Conservation (phyloP, 1,284 basidiomycete genomes). For the Sanghuangporus sanghuang region DNA sequence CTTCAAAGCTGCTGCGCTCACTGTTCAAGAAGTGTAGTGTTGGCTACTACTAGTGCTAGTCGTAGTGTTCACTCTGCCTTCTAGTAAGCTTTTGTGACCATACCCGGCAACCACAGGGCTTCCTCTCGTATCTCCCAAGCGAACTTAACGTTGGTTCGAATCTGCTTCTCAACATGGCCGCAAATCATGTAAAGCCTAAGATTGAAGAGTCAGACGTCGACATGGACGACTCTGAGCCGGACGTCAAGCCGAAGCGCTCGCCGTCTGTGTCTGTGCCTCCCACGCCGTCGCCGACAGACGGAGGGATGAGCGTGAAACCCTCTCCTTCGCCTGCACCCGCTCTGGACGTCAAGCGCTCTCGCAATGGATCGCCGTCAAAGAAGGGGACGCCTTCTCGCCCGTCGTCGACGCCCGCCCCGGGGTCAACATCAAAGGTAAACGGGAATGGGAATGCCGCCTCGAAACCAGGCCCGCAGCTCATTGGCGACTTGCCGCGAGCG, state of each 20-base stretch:
- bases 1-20: neutral
- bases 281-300: neutral
- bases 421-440: constrained; percentile 19
- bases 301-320: neutral
- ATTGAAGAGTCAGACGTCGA: neutral
- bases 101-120: too few species aligned
- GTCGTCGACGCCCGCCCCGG: constrained; percentile 20
- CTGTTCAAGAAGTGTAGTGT: neutral
- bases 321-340: constrained; percentile 3
- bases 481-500: constrained; percentile 73
- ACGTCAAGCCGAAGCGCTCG: constrained; percentile 5
- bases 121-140: too few species aligned
- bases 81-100: neutral
- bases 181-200: neutral
- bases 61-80: neutral
- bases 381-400: constrained; percentile 12
- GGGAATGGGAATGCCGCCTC: neutral
- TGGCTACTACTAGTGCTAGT: neutral
- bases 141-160: neutral
- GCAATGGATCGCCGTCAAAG: neutral
- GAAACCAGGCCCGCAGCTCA: constrained; percentile 52
- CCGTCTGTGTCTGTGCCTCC: constrained; percentile 2
- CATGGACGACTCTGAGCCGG: neutral
- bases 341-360: neutral
- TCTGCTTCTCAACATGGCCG: neutral